These are phyloP conservation scores for Quillaja saponaria DNA, from an alignment of 306 rosid genomes.

Conservation along the genomic window DNA sequence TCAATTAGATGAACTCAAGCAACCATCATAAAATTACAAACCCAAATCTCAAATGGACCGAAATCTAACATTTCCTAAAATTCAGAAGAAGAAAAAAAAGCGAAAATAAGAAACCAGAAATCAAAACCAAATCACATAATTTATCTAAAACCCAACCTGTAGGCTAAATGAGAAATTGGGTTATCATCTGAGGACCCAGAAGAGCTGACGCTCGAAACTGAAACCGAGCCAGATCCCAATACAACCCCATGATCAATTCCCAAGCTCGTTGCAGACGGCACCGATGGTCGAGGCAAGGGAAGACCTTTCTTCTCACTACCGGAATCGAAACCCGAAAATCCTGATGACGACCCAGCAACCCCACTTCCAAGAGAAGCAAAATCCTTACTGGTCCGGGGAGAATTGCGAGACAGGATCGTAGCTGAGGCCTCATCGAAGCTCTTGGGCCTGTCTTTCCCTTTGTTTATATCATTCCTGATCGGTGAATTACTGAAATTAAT, in stretches of 20 bases:
- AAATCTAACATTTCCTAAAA: not conserved
- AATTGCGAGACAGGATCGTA: conserved; percentile 37
- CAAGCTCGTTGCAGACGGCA: conserved; percentile 40
- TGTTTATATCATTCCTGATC: conserved; percentile 23
- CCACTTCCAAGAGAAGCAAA: conserved; percentile 23
- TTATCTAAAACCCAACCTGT: conserved; percentile 48
- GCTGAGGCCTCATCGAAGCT: conserved; percentile 62
- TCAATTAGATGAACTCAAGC: conserved; percentile 5
- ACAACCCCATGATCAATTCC: conserved; percentile 51
- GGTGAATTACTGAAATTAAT: conserved; percentile 48
- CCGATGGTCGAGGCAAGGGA: conserved; percentile 76
- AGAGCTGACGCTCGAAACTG: conserved; percentile 78
- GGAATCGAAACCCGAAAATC: conserved; percentile 55
- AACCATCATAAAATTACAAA: not conserved
- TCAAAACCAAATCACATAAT: not conserved
- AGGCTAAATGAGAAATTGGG: conserved; percentile 40
- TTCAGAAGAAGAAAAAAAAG: not conserved
- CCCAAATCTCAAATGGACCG: not conserved
- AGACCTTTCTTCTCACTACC: conserved; percentile 46
- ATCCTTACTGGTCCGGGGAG: conserved; percentile 61
- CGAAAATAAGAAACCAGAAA: conserved; percentile 1
- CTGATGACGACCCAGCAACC: conserved; percentile 36
- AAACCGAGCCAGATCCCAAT: conserved; percentile 57
- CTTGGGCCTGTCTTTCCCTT: conserved; percentile 35
- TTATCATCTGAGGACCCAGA: conserved; percentile 74